A percentile compares a stretch with the other conserved stretches of the same genome.
Conservation (phyloP, 805 yeast genomes). For the Tetrapisispora fleetii region DNA sequence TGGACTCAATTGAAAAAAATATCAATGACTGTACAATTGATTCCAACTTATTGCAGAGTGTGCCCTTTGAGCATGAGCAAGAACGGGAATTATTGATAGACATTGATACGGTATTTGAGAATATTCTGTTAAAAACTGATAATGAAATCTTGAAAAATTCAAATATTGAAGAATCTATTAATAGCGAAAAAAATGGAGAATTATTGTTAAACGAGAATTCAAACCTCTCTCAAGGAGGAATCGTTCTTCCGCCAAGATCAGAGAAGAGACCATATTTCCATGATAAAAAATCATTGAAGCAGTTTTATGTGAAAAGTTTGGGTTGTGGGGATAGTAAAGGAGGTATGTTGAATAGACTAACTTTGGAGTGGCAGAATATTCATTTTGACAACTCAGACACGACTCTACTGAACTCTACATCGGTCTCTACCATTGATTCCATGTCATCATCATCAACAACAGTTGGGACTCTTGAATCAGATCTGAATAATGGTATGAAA, state of each 20-base stretch:
- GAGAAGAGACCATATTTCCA: conserved; percentile 15
- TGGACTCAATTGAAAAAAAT: neutral
- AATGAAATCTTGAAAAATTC: conserved; percentile 1
- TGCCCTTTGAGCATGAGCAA: neutral
- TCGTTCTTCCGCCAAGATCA: conserved; percentile 21
- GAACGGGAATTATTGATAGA: conserved; percentile 20
- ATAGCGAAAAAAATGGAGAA: neutral
- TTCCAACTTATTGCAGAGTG: neutral
- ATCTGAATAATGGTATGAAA: neutral
- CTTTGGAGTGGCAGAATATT: conserved; percentile 18
- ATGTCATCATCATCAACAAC: neutral
- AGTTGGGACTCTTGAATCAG: neutral
- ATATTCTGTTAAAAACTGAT: conserved; percentile 18
- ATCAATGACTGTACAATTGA: neutral
- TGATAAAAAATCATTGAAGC: conserved; percentile 12
- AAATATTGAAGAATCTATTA: neutral
- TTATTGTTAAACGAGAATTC: neutral
- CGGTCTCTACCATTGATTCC: neutral
- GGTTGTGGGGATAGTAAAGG: neutral
- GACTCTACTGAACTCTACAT: neutral
- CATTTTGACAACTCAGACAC: conserved; percentile 8
- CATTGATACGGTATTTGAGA: conserved; percentile 24
- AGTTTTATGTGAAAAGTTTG: conserved; percentile 11
- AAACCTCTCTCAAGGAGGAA: neutral
- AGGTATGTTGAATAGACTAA: conserved; percentile 8